A percentile compares a stretch with the other conserved stretches of the same genome.
These are phyloP conservation scores for Bolboschoenus planiculmis DNA, from an alignment of 176 grass and related monocot genomes.

Conservation along the genomic window DNA sequence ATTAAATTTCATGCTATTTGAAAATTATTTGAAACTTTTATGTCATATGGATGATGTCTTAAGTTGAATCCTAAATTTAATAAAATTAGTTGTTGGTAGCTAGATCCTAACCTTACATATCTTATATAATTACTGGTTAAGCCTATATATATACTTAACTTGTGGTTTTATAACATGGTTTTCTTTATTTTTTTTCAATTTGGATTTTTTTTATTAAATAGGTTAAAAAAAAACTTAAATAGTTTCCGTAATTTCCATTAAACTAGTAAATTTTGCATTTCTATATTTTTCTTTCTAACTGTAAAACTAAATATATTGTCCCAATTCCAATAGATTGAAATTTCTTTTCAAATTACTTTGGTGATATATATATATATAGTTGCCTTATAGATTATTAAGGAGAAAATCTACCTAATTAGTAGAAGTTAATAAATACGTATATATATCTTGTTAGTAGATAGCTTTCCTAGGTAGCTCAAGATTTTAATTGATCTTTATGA, in stretches of 20 bases:
- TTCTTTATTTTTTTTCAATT: not conserved
- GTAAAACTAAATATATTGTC: not conserved
- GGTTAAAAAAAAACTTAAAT: not conserved
- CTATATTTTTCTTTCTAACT: not conserved
- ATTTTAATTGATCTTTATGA: slow-evolving; percentile 10
- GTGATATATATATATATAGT: not conserved
- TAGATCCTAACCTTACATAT: not conserved
- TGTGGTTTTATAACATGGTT: not conserved
- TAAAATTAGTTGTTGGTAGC: not conserved
- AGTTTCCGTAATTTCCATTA: not conserved
- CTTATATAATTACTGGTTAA: too few species aligned
- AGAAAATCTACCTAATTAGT: not conserved
- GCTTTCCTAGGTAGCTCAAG: not conserved
- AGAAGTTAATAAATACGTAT: not conserved
- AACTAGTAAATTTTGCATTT: not conserved
- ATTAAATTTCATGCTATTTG: too few species aligned
- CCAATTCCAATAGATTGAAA: not conserved
- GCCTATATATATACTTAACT: too few species aligned
- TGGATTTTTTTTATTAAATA: not conserved
- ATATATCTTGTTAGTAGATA: not conserved
- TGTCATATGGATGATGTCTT: too few species aligned
- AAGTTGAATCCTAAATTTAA: too few species aligned
- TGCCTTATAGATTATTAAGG: not conserved
- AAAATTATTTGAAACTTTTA: too few species aligned
- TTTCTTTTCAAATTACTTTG: not conserved